A percentile compares a stretch with the other conserved stretches of the same genome.
Evolutionary conservation across 108 stramenopile species (phyloP).

Genomic region (Seminavis robusta): DNA sequence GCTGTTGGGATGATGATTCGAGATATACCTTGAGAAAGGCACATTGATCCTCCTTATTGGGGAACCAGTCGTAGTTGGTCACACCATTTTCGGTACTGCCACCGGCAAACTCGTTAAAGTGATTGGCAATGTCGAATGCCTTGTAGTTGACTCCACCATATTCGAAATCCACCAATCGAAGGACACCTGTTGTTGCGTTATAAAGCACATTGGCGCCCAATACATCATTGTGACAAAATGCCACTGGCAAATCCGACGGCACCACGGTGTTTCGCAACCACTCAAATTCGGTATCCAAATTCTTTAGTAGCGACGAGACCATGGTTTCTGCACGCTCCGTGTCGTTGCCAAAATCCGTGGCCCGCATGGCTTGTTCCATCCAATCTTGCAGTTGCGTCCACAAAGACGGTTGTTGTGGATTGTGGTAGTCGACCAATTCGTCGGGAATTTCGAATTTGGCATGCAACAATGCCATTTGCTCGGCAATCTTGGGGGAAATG

Average conservation of each 20-base stretch:
- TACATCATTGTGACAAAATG: conserved; percentile 91
- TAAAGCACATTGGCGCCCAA: conserved; percentile 76
- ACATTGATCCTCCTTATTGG: conserved; percentile 32
- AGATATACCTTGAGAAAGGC: conserved; percentile 62
- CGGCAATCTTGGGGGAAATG: conserved; percentile 39
- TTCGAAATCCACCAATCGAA: conserved; percentile 90
- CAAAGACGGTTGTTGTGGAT: conserved; percentile 20
- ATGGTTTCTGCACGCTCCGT: too few relatives aligned
- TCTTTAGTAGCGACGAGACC: conserved; percentile 13
- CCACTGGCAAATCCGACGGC: conserved; percentile 20
- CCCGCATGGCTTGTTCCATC: conserved; percentile 57
- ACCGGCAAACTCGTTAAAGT: conserved; percentile 88
- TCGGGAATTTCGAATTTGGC: conserved; percentile 36
- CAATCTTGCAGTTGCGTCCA: conserved; percentile 52
- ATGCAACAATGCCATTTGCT: conserved; percentile 61
- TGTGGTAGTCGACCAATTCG: conserved; percentile 10
- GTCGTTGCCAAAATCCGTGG: too few relatives aligned
- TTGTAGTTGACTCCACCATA: conserved; percentile 81
- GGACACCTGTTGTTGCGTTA: conserved; percentile 14
- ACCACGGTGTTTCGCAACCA: conserved; percentile 40
- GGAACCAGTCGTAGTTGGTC: conserved; percentile 62
- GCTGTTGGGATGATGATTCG: too few relatives aligned
- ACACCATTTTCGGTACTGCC: conserved; percentile 48
- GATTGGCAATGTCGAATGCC: conserved; percentile 89
- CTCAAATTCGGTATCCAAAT: conserved; percentile 32